Base-by-base conservation (phyloP, 2,329 filamentous ascomycete genomes). In the Aspergillus neotritici region DNA sequence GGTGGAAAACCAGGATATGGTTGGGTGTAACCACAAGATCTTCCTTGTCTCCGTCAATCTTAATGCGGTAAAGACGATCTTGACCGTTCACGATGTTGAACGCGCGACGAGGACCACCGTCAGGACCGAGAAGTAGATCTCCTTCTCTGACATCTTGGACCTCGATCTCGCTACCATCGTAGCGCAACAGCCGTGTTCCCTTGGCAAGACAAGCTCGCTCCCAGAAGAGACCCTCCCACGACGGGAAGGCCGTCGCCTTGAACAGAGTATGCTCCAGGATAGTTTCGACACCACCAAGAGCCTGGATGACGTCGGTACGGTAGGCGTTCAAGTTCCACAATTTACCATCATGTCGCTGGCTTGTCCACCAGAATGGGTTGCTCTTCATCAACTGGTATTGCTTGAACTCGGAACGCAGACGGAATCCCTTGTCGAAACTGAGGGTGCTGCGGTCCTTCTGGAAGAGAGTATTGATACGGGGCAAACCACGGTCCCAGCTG, bases 361-460 rank as follows among this genome's bases (percentile, higher is more conserved):
- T 94, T 4, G 93, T 98, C 93, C 93, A 98, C 89, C 90, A 96
- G 76, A 97, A 97, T 0, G 93, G 93, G 63, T 97, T 96, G 69
- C 86, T 94, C 80, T 94, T 96, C 91, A 98, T 97, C 48, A 97
- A 76, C 66, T 97, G 91, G 63, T 97, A 98, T 25, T 93, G 83
- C 75, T 98, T 98, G 75, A 98, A 98, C 65, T 98, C 93, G 9
- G 91, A 88, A 41, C 93, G 80, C 11, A 90, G 83, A 55, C 93
- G 84, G 83, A 97, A 98, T 42, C 93, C 93, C 71, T 98, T 98
- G 73, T 98, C 93, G 61, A 98, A 98, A 60, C 88, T 94, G 51
- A 98, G 77, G 0, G 93, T 98, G 65, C 89, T 96, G 59, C 93
- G 80, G 57, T 98, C 93, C 67, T 98, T 98, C 65, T 98, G 93